Conservation (phyloP, 306 rosid species). For the Prunus fruticosa region DNA sequence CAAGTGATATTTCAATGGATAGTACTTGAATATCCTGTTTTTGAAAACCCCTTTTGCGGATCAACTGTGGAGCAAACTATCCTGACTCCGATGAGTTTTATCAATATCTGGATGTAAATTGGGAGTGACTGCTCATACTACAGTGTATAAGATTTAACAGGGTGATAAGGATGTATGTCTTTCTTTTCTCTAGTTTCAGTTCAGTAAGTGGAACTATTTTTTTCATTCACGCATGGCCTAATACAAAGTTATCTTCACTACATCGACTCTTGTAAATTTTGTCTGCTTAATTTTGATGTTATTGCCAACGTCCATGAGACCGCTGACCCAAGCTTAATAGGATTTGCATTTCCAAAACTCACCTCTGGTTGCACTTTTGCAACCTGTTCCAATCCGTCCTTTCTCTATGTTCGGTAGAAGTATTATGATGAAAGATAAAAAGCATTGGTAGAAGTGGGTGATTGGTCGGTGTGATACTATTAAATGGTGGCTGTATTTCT, state of each 20-base stretch:
- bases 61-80: conserved; percentile 38
- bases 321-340: no score
- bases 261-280: neutral
- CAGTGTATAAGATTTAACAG: conserved; percentile 25
- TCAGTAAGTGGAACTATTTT: conserved; percentile 11
- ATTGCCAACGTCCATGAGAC: neutral
- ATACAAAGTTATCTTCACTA: conserved; percentile 18
- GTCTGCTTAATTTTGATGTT: neutral
- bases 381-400: no score
- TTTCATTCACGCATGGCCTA: neutral
- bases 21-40: conserved; percentile 43
- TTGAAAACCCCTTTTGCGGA: conserved; percentile 8
- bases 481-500: no score
- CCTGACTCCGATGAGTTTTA: conserved; percentile 23
- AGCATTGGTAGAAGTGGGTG: no score
- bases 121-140: conserved; percentile 21
- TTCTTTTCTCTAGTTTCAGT: neutral
- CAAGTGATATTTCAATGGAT: conserved; percentile 78
- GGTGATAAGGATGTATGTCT: conserved; percentile 10
- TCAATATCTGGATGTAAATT: conserved; percentile 27
- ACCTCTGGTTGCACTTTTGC: no score
- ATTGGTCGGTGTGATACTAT: no score
- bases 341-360: no score
- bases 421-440: no score
- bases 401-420: no score